Conservation (phyloP, 768 basidiomycete genomes). For the Austroboletus festivus region DNA sequence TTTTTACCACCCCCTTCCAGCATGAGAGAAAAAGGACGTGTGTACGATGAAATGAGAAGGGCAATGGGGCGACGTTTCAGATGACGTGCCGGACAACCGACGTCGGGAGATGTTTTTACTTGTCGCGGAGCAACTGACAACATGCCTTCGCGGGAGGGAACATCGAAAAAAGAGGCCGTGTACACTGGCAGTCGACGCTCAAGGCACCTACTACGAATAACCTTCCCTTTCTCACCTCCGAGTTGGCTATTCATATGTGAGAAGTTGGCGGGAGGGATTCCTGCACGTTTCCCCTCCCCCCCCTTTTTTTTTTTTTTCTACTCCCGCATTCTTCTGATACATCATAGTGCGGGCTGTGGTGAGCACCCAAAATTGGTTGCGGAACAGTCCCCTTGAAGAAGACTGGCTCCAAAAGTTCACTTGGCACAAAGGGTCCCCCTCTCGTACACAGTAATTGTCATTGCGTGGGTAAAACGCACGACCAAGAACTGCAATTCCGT, state of each 20-base stretch:
- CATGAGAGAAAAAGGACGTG: too few relatives aligned
- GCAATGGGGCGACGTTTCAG: not conserved
- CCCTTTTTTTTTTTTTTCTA: too few relatives aligned
- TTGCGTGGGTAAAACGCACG: slow-evolving; percentile 9
- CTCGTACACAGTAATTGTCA: too few relatives aligned
- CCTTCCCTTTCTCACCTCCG: not conserved
- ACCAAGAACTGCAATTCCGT: not conserved
- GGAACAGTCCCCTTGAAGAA: not conserved
- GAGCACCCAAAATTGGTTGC: not conserved
- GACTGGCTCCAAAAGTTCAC: not conserved
- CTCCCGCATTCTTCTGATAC: not conserved
- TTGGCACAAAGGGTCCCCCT: not conserved
- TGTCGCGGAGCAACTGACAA: not conserved
- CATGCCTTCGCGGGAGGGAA: slow-evolving; percentile 15
- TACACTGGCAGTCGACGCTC: too few relatives aligned
- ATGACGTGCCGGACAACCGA: not conserved
- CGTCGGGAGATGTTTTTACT: not conserved
- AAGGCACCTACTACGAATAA: not conserved
- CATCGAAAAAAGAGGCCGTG: too few relatives aligned
- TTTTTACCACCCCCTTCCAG: not conserved
- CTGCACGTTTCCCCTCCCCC: not conserved
- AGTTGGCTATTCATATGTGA: not conserved
- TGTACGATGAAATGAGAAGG: slow-evolving; percentile 9
- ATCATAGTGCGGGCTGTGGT: not conserved
- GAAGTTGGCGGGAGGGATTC: not conserved